Base-by-base conservation (phyloP, 2,329 filamentous ascomycete species). In the Colletotrichum scovillei region DNA sequence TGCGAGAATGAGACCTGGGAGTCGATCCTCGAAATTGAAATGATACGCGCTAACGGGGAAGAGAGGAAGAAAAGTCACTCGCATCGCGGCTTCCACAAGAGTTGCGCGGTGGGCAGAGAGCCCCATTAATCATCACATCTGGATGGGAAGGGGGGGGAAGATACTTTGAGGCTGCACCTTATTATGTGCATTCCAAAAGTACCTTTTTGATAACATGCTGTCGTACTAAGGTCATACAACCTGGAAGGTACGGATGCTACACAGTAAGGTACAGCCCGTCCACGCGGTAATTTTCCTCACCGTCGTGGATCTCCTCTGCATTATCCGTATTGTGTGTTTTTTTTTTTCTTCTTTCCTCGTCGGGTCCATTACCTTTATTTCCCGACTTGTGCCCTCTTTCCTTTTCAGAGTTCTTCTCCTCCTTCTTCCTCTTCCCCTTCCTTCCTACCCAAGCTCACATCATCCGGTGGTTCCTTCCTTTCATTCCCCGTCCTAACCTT, bases 251-350 rank as follows among this genome's bases (percentile, higher is more conserved):
- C 38, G 38, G 38, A 42, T 42, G 38, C 42, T 49, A 49, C 11
- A 35, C 4, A 2, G 14, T 24, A 26, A 32, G 42, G 38, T 53
- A 57, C 30, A 62, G 46, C 63, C 69, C 32, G 56, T 59, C 64
- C 49, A 30, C 64, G 58, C 64, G 64, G 66, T 62, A 62, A 70
- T 70, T 49, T 70, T 73, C 59, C 70, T 62, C 9, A 12, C 28
- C 59, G 24, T 67, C 70, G 63, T 75, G 69, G 67, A 74, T 74
- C 67, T 69, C 60, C 49, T 62, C 56, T 24, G 53, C n/a, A 16
- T 71, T 32, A 28, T 46, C 22, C 35, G 16, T 71, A 30, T 65
- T 67, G 73, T 58, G 56, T 22, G 24, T 60, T 72, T 66, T 38
- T 69, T 64, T 67, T 38, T 66, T 64, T 58, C 67, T 42, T 32